Conservation (phyloP, 495 filamentous ascomycete genomes). For the Parachaetomium inaequale region DNA sequence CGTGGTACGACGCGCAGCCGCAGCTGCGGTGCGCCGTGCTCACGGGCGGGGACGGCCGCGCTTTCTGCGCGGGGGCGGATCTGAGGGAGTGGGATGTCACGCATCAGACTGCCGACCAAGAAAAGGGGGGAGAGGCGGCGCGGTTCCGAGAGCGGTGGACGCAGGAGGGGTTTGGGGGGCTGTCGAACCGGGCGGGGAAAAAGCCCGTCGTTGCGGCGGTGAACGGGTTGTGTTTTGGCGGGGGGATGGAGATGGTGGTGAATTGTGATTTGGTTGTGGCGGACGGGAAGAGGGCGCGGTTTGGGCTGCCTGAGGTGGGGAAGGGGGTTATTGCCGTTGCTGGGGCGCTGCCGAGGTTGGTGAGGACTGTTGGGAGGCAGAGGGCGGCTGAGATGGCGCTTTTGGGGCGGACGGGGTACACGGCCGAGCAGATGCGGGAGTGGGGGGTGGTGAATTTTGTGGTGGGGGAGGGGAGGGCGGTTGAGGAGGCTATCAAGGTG, state of each 20-base stretch:
- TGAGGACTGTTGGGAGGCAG: slow-evolving; percentile 63
- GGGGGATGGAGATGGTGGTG: slow-evolving; percentile 71
- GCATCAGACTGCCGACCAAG: slow-evolving; percentile 38
- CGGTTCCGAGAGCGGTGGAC: slow-evolving; percentile 9
- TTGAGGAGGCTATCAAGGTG: slow-evolving; percentile 52
- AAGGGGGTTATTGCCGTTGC: slow-evolving; percentile 70
- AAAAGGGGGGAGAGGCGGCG: slow-evolving; percentile 5
- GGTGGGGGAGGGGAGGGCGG: slow-evolving; percentile 46
- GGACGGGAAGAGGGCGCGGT: slow-evolving; percentile 48
- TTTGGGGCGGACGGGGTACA: slow-evolving; percentile 56
- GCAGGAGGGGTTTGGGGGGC: slow-evolving; percentile 45
- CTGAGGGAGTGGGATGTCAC: slow-evolving; percentile 47
- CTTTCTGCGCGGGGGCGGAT: slow-evolving; percentile 59
- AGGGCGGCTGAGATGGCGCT: slow-evolving; percentile 74
- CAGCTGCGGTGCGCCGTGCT: slow-evolving; percentile 53
- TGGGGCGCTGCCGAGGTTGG: slow-evolving; percentile 69
- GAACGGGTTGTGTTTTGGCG: slow-evolving; percentile 71
- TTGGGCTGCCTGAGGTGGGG: slow-evolving; percentile 69
- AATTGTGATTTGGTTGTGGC: slow-evolving; percentile 76
- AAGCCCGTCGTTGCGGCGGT: slow-evolving; percentile 78
- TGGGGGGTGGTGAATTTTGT: slow-evolving; percentile 79
- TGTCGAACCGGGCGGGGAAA: slow-evolving; percentile 50
- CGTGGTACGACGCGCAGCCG: slow-evolving; percentile 58
- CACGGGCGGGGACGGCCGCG: slow-evolving; percentile 48
- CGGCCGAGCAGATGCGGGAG: slow-evolving; percentile 57